Evolutionary conservation across 2,329 filamentous ascomycete genomes (phyloP), one percentile per base, ranked within the genome.

Genomic region (Colletotrichum costaricense): DNA sequence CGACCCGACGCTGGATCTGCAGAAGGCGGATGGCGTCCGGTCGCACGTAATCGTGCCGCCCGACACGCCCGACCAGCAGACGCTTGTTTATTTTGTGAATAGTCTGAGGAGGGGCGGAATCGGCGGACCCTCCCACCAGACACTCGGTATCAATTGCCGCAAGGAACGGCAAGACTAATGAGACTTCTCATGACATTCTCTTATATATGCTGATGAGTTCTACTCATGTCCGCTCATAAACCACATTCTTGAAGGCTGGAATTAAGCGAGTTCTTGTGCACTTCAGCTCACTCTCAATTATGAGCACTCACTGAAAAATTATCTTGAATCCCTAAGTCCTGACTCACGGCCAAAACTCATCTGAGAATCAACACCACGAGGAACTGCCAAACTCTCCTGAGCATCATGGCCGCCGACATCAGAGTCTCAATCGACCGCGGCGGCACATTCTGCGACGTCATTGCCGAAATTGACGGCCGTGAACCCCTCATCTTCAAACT

Each of bases 361-460:
- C 19, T 5, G 9, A 49, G 19, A 19, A 49, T 49, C 19, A 49
- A n/a, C 42, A 22, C 19, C 8, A 49, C 7, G 8, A 22, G 42
- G 19, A 9, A 35, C 8, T 49, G 1, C 42, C 19, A n/a, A 11
- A 4, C 19, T 22, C 38, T 16, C 6, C 7, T 19, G 3, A 7
- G 8, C 42, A 49, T 49, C 22, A 74, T 73, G 57, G 65, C 67
- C 2, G 74, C 75, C 2, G 78, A 79, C 35, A 78, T 81, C 68
- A 69, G 71, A 22, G 78, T 82, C 65, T 75, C 81, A n/a, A 82
- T 82, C 38, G 81, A 92, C 84, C 89, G 92, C 68, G 92, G 92
- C 64, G 92, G 92, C 70, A 94, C 92, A n/a, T 94, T 94, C 81
- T 94, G 92, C 70, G 92, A 94, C 80, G 93, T 93, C 72, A 89